Evolutionary conservation across 768 basidiomycete species (phyloP).

Genomic region (Pulveroboletus sp.): DNA sequence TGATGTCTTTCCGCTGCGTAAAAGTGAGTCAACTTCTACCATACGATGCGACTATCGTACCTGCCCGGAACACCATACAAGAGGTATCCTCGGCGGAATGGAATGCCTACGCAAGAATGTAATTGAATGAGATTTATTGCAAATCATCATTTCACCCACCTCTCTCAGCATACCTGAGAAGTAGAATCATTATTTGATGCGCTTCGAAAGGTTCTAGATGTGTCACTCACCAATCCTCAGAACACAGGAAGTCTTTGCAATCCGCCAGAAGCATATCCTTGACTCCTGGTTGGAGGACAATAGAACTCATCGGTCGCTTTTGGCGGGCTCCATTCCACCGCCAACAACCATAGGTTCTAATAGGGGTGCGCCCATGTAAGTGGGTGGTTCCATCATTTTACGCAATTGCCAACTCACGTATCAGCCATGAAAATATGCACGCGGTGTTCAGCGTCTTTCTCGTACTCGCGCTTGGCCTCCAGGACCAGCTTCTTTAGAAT

Average conservation of each 20-base stretch:
- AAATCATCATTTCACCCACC: slow-evolving; percentile 45
- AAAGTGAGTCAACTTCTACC: slow-evolving; percentile 14
- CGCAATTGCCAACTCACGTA: slow-evolving; percentile 52
- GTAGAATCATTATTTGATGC: slow-evolving; percentile 18
- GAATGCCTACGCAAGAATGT: slow-evolving; percentile 55
- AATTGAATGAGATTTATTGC: slow-evolving; percentile 20
- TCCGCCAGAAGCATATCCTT: slow-evolving; percentile 89
- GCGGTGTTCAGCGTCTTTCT: slow-evolving; percentile 87
- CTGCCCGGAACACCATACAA: slow-evolving; percentile 85
- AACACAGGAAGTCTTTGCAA: slow-evolving; percentile 79
- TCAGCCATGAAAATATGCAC: slow-evolving; percentile 89
- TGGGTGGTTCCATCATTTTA: neutral
- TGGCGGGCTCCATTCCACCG: slow-evolving; percentile 85
- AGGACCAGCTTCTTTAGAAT: slow-evolving; percentile 83
- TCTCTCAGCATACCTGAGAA: slow-evolving; percentile 80
- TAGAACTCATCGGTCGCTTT: slow-evolving; percentile 90
- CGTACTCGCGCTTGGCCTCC: slow-evolving; percentile 84
- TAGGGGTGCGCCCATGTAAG: slow-evolving; percentile 3
- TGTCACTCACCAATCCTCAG: slow-evolving; percentile 75
- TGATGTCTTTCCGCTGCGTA: slow-evolving; percentile 73
- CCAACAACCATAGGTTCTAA: slow-evolving; percentile 72
- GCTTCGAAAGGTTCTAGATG: slow-evolving; percentile 16
- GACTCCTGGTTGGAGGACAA: slow-evolving; percentile 83
- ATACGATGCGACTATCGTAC: slow-evolving; percentile 35
- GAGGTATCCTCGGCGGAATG: slow-evolving; percentile 83